Base-by-base conservation (phyloP, 441 rosid species). In the Melastoma candidum region DNA sequence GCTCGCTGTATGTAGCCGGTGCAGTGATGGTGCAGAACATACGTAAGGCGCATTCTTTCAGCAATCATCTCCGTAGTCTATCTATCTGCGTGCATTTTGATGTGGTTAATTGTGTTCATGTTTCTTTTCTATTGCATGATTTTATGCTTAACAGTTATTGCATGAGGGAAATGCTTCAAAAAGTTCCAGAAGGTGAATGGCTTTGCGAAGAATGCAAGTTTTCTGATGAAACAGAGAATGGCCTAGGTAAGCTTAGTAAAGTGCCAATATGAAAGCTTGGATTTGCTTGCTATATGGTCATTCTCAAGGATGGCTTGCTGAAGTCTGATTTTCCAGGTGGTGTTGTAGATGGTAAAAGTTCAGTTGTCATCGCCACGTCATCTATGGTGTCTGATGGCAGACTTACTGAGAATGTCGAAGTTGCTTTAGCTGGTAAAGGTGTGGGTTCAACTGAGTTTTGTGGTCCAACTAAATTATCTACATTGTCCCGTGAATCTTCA, bases 1-100 rank as follows among this genome's bases (percentile, higher is more conserved):
- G 69, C 97, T 95, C 24, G 98, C 97, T 58, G 79, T 85, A 60
- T 95, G 99, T 69, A 78, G 88, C 56, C 71, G 78, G 74, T 95
- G 99, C 75, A 69, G 74, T 70, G 99, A 95, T 78, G 99, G 99
- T 57, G 99, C 97, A 61, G 97, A 94, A 76, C 99, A 94, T 84
- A 94, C 82, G 99, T 94, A 83, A 84, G 90, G 52, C 52, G 61
- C 41, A 32, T 26, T 51, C 50, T 51, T 72, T 55, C 45, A 51
- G 56, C 49, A 49, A 14, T 54, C 29, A 36, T 36, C 41, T 36
- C 7, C 8, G 41, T 36, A 9, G 41, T 48, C 63, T 56, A n/a
- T 57, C 55, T 44, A 11, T 61, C 12, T 36, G 53, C 50, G 11
- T 59, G 49, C 60, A 59, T 56, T 49, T 26, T 53, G 45, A 41